These are phyloP conservation scores for Tulasnella sp. DNA, from an alignment of 768 basidiomycete species.

Conservation along the genomic window DNA sequence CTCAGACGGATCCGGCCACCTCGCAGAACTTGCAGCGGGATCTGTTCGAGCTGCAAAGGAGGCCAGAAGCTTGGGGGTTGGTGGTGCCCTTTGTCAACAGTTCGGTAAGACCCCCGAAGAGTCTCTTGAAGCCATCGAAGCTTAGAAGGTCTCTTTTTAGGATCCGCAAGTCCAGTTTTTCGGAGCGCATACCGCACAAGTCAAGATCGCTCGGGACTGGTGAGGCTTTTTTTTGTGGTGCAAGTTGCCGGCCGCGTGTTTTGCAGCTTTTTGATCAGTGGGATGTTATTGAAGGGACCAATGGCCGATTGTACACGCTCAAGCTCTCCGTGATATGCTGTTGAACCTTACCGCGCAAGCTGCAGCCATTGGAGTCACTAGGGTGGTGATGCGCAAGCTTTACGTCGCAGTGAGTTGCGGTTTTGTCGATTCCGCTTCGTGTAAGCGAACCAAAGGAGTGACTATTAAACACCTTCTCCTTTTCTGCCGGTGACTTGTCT, in stretches of 20 bases:
- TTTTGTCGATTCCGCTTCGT: not conserved
- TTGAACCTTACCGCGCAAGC: slow-evolving; percentile 60
- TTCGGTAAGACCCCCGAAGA: slow-evolving; percentile 18
- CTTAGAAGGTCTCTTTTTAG: slow-evolving; percentile 13
- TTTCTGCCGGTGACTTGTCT: slow-evolving; percentile 5
- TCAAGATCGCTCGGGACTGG: slow-evolving; percentile 92
- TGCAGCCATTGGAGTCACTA: slow-evolving; percentile 44
- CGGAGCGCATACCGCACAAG: slow-evolving; percentile 85
- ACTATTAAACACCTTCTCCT: slow-evolving; percentile 4
- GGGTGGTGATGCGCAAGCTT: slow-evolving; percentile 71
- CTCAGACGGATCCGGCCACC: slow-evolving; percentile 8
- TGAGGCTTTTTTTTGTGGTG: slow-evolving; percentile 24
- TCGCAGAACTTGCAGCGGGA: slow-evolving; percentile 18
- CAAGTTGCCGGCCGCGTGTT: not conserved
- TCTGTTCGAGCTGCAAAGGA: slow-evolving; percentile 18
- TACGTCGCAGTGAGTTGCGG: slow-evolving; percentile 63
- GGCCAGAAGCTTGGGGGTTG: slow-evolving; percentile 66
- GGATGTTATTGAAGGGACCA: slow-evolving; percentile 42
- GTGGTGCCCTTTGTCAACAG: slow-evolving; percentile 64
- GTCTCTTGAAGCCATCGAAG: not conserved
- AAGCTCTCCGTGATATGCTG: slow-evolving; percentile 50
- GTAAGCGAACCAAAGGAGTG: not conserved
- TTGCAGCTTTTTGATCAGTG: not conserved
- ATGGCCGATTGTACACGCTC: slow-evolving; percentile 51
- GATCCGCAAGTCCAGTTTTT: slow-evolving; percentile 89